phyloP scores from a whole-genome alignment of 1,284 basidiomycete species.

The Austroboletus niveus region DNA sequence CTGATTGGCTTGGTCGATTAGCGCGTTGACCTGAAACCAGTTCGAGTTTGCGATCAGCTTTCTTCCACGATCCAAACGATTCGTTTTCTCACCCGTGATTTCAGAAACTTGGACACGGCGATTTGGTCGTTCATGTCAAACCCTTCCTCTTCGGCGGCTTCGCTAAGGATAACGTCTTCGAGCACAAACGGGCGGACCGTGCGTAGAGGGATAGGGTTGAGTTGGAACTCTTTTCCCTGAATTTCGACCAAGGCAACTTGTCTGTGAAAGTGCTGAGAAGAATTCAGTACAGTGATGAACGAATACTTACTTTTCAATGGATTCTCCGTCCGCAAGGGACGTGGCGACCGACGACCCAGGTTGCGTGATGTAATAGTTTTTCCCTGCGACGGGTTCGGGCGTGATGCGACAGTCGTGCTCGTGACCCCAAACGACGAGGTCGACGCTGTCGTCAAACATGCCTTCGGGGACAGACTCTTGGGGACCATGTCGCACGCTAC shows the following conservation, averaged over 20 bases:
- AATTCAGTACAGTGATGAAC: too few relatives aligned
- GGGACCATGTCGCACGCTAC: conserved; percentile 88
- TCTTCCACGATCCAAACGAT: not conserved
- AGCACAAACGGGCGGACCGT: conserved; percentile 96
- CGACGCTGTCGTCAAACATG: conserved; percentile 94
- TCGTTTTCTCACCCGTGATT: conserved; percentile 50
- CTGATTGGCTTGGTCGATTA: conserved; percentile 75
- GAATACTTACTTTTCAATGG: conserved; percentile 75
- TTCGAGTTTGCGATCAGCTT: not conserved
- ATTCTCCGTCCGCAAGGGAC: conserved; percentile 86
- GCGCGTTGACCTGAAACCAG: conserved; percentile 61
- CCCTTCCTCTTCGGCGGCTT: conserved; percentile 72
- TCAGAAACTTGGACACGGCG: conserved; percentile 78
- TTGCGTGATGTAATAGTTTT: conserved; percentile 90
- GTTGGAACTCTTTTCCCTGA: conserved; percentile 82
- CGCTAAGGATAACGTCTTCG: conserved; percentile 75
- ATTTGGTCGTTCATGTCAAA: conserved; percentile 80
- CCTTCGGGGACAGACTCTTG: conserved; percentile 93
- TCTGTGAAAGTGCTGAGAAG: conserved; percentile 38
- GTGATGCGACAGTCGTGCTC: conserved; percentile 96
- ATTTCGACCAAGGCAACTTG: conserved; percentile 87
- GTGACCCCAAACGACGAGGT: conserved; percentile 97
- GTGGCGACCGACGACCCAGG: conserved; percentile 97
- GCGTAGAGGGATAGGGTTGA: conserved; percentile 84
- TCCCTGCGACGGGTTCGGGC: conserved; percentile 89